These are phyloP conservation scores for Fusarium cyanostomum DNA, from an alignment of 2,329 filamentous ascomycete genomes.

Conservation along the genomic window DNA sequence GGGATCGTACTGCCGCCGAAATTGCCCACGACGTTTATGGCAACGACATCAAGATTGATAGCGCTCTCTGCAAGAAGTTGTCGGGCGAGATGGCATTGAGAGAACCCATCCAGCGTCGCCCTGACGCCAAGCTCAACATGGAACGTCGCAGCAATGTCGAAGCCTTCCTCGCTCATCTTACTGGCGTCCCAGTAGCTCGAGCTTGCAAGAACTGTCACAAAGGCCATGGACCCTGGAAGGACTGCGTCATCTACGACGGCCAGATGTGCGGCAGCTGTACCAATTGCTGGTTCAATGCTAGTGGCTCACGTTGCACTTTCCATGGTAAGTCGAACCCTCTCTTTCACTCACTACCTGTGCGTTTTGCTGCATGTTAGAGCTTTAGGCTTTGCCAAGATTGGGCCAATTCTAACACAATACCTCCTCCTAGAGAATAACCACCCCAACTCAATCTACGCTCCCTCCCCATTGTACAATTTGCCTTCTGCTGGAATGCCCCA, in stretches of 20 bases:
- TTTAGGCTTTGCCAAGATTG: neutral
- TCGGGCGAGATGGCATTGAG: slow-evolving; percentile 59
- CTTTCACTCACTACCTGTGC: neutral
- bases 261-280: slow-evolving; percentile 70
- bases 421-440: slow-evolving; percentile 35
- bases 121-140: slow-evolving; percentile 64
- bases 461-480: slow-evolving; percentile 2
- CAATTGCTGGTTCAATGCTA: slow-evolving; percentile 72
- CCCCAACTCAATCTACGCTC: slow-evolving; percentile 17
- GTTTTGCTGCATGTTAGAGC: neutral
- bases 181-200: slow-evolving; percentile 58
- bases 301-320: slow-evolving; percentile 67
- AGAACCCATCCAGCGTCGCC: slow-evolving; percentile 61
- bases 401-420: slow-evolving; percentile 5
- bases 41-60: slow-evolving; percentile 58
- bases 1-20: slow-evolving; percentile 54
- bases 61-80: slow-evolving; percentile 64
- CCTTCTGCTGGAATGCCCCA: slow-evolving; percentile 14
- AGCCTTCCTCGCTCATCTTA: slow-evolving; percentile 66
- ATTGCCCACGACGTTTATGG: slow-evolving; percentile 61
- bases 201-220: slow-evolving; percentile 69
- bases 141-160: slow-evolving; percentile 68
- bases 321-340: slow-evolving; percentile 58
- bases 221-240: slow-evolving; percentile 67
- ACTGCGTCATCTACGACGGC: slow-evolving; percentile 67